Base-by-base conservation (phyloP, 352 stramenopile genomes). In the Globisporangium cylindrosporum region DNA sequence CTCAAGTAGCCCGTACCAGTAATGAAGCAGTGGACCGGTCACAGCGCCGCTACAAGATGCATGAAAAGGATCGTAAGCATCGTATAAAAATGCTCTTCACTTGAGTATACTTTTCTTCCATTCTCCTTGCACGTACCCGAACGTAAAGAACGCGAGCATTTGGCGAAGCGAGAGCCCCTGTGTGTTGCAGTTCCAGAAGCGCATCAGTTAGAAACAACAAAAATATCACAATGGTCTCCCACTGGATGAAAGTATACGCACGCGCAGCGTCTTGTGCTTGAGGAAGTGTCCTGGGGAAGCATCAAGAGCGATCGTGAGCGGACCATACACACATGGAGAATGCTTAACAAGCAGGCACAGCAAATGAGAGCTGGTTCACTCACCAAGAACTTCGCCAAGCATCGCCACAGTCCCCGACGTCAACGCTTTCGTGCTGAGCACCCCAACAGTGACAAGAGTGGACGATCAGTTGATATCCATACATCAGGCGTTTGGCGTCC, bases 1-100 rank as follows among this genome's bases (percentile, higher is more conserved):
- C 61, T 93, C 84, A 5, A 93, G 80, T 57, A 85, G 83, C 20
- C 73, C 65, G 43, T 93, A 93, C 84, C 84, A 93, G 59, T 76
- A 82, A 66, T 93, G 84, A 36, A 93, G 72, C 7, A 90, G 61
- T 0, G 84, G 84, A 0, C 80, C 82, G 6, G 84, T 91, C 41
- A 93, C 72, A 6, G 72, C 46, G 48, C 78, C 81, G 1, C 84
- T 92, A 48, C 20, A 62, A 46, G 15, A 64, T 8, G n/a, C 20
- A 61, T 14, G 2, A 15, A 29, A 67, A 67, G 0, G 6, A 46
- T 12, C 7, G 18, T 22, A 36, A 36, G 24, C 29, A 9, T 54
- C 20, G 56, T 34, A 20, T 36, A 49, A 27, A 56, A 46, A 6
- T 14, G 12, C 38, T 46, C 38, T 3, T 46, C 38, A 6, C 14